Base-by-base conservation (phyloP, 2,329 filamentous ascomycete genomes). In the Emydomyces testavorans region DNA sequence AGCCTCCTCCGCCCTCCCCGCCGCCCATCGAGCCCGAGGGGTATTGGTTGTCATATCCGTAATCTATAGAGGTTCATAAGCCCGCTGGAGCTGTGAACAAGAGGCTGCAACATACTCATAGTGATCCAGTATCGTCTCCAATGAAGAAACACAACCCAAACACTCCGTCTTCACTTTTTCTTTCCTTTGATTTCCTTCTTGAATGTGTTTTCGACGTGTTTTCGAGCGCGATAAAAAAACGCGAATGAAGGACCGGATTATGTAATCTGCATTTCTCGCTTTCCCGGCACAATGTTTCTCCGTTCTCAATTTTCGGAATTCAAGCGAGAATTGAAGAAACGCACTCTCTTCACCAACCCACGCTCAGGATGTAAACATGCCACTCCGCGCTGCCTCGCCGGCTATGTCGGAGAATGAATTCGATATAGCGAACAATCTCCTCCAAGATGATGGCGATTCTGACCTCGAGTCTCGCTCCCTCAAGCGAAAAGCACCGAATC, bases 391-490 rank as follows among this genome's bases (percentile, higher is more conserved):
- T 60, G 75, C 76, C 49, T 96, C 92, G 36, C 92, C 90, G 51
- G 79, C 87, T 41, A 74, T 77, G 50, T 96, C 90, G 42, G 90
- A 96, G 68, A 84, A 82, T 55, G 92, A 94, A 62, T 80, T 93
- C 60, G 92, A 98, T 60, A 95, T 98, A 46, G 79, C 87, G 16
- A 80, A 76, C 52, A 82, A 83, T 1, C 73, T 95, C 8, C 83
- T 90, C 58, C 76, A 80, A 46, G 73, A 78, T 46, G 70, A 74
- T 53, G 75, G 75, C 52, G 70, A 70, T 45, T 70, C 68, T 50
- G 70, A 71, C 42, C 61, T 69, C 47, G 69, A 65, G 53, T 64
- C 58, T 50, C 58, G 41, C 41, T 47, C 55, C 52, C 50, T 51
- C 53, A 54, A 59, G 50, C 72, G 76, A 34, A 75, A 75, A 45